Evolutionary conservation across 805 yeast genomes (phyloP).

Genomic region (Hanseniaspora lachancei): DNA sequence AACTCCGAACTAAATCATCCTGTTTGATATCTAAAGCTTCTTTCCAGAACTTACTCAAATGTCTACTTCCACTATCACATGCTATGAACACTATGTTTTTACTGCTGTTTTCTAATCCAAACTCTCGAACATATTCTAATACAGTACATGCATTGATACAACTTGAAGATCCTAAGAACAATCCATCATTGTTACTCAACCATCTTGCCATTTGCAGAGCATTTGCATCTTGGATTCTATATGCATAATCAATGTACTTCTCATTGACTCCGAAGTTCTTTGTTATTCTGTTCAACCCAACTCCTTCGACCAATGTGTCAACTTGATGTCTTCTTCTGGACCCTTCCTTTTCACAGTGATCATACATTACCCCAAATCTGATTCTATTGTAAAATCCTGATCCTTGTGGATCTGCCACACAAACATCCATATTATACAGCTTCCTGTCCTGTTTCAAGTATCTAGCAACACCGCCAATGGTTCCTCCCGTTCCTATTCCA

Average conservation of each 20-base stretch:
- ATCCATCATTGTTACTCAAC: constrained; percentile 69
- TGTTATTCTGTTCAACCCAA: constrained; percentile 80
- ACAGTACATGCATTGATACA: constrained; percentile 92
- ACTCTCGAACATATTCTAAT: constrained; percentile 38
- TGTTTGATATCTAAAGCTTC: constrained; percentile 34
- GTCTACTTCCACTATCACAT: constrained; percentile 87
- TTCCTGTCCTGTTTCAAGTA: constrained; percentile 43
- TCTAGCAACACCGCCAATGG: constrained; percentile 80
- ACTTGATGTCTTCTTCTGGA: constrained; percentile 91
- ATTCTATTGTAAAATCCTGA: constrained; percentile 79
- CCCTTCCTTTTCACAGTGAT: constrained; percentile 77
- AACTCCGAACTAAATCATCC: constrained; percentile 27
- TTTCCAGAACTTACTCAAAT: constrained; percentile 86
- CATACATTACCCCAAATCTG: constrained; percentile 88
- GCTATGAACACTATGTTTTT: constrained; percentile 68
- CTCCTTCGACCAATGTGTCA: constrained; percentile 87
- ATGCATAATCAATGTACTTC: constrained; percentile 56
- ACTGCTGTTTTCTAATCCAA: constrained; percentile 37
- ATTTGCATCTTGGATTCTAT: constrained; percentile 65
- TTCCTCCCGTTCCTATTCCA: constrained; percentile 96
- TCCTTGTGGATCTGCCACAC: constrained; percentile 92
- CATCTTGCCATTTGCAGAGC: constrained; percentile 82
- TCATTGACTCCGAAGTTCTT: constrained; percentile 67
- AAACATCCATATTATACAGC: constrained; percentile 33
- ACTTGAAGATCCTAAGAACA: constrained; percentile 86